Percentiles rank a stretch among this genome's conserved stretches.
Evolutionary conservation across 306 rosid species (phyloP).

Genomic region (Fragaria ananassa): DNA sequence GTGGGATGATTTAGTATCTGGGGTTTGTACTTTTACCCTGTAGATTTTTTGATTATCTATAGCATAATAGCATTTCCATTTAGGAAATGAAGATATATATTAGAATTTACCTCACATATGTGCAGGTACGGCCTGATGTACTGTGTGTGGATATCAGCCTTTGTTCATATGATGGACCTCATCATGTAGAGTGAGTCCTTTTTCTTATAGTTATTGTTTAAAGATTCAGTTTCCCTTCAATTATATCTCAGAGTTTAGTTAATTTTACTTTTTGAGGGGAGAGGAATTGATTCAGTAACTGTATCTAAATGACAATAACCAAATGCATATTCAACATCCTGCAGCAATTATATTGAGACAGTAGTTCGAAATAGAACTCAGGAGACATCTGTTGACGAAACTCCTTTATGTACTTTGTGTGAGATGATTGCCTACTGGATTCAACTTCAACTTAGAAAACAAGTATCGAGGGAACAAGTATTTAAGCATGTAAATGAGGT

Average conservation of each 20-base stretch:
- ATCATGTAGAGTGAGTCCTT: conserved; percentile 27
- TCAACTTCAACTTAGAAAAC: conserved; percentile 64
- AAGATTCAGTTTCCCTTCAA: neutral
- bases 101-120: conserved; percentile 14
- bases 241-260: neutral
- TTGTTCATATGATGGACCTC: conserved; percentile 37
- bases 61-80: conserved; percentile 7
- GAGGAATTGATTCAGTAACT: neutral
- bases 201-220: conserved; percentile 13
- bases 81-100: neutral
- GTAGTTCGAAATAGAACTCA: conserved; percentile 40
- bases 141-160: conserved; percentile 56
- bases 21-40: conserved; percentile 39
- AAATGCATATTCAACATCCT: conserved; percentile 17
- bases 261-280: neutral
- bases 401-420: conserved; percentile 52
- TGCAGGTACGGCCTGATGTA: conserved; percentile 55
- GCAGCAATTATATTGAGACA: conserved; percentile 58
- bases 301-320: conserved; percentile 14
- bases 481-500: conserved; percentile 61
- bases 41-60: neutral
- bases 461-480: conserved; percentile 46
- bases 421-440: conserved; percentile 67
- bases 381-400: conserved; percentile 33
- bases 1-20: conserved; percentile 59